Percentiles rank a stretch among this genome's conserved stretches.
phyloP scores from a whole-genome alignment of 495 filamentous ascomycete species.

The Aspergillus nanangensis region DNA sequence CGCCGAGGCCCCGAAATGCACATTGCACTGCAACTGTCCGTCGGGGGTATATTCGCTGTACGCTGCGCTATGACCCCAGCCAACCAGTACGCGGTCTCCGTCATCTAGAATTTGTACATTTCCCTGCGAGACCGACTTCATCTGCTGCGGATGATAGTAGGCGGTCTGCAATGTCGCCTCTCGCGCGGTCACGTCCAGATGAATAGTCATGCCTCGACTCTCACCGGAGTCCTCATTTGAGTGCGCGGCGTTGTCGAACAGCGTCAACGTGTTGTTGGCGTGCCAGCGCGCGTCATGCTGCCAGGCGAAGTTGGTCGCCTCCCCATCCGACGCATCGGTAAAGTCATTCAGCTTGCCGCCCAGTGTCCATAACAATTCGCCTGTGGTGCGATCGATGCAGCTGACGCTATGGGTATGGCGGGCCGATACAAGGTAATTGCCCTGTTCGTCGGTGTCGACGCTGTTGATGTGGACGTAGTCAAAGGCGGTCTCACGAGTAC shows the following conservation, averaged over 20 bases:
- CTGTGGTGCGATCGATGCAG: constrained; percentile 30
- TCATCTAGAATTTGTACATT: constrained; percentile 51
- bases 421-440: constrained; percentile 50
- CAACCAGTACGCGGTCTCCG: constrained; percentile 49
- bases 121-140: constrained; percentile 50
- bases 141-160: constrained; percentile 27
- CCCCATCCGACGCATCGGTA: constrained; percentile 32
- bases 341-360: constrained; percentile 45
- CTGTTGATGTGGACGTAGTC: constrained; percentile 56
- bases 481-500: constrained; percentile 18
- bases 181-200: constrained; percentile 21
- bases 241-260: constrained; percentile 46
- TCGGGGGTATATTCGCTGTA: constrained; percentile 51
- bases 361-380: constrained; percentile 38
- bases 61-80: constrained; percentile 53
- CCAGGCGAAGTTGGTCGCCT: constrained; percentile 44
- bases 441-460: constrained; percentile 44
- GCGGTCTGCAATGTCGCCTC: constrained; percentile 17
- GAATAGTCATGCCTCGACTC: constrained; percentile 27
- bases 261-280: constrained; percentile 32
- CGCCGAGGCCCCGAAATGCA: constrained; percentile 32
- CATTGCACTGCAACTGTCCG: constrained; percentile 45
- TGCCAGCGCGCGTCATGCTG: constrained; percentile 51
- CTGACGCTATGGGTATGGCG: constrained; percentile 42
- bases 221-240: constrained; percentile 15